Evolutionary conservation across 139 green algal genomes (phyloP).

Genomic region (Ettlia oleoabundans): DNA sequence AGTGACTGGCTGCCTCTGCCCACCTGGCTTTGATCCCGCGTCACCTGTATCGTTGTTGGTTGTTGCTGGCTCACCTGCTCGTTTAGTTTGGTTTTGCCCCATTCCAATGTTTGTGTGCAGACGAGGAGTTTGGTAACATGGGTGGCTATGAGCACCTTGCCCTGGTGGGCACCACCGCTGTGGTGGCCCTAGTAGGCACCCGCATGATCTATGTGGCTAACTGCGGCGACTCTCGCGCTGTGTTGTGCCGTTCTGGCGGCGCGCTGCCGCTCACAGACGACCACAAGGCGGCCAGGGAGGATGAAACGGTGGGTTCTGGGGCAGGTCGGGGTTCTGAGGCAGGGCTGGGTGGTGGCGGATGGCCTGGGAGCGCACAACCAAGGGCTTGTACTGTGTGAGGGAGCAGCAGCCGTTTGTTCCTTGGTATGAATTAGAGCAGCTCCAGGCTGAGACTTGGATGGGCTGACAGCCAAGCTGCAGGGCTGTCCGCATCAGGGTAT

Average conservation of each 20-base stretch:
- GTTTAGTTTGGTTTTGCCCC: neutral
- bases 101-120: neutral
- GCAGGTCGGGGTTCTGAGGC: neutral
- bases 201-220: conserved; percentile 82
- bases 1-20: too few species aligned
- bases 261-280: conserved; percentile 75
- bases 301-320: conserved; percentile 64
- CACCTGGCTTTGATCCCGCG: too few species aligned
- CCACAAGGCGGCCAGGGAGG: conserved; percentile 76
- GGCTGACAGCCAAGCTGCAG: too few species aligned
- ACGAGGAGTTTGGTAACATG: conserved; percentile 68
- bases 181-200: conserved; percentile 76
- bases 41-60: too few species aligned
- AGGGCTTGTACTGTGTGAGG: too few species aligned
- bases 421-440: too few species aligned
- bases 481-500: too few species aligned
- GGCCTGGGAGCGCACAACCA: too few species aligned
- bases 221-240: conserved; percentile 83
- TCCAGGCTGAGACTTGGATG: too few species aligned
- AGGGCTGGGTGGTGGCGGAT: too few species aligned
- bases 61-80: too few species aligned
- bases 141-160: conserved; percentile 54
- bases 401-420: too few species aligned
- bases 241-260: conserved; percentile 68
- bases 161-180: conserved; percentile 84